Evolutionary conservation across 768 basidiomycete genomes (phyloP).

Genomic region (Suillus lakei): DNA sequence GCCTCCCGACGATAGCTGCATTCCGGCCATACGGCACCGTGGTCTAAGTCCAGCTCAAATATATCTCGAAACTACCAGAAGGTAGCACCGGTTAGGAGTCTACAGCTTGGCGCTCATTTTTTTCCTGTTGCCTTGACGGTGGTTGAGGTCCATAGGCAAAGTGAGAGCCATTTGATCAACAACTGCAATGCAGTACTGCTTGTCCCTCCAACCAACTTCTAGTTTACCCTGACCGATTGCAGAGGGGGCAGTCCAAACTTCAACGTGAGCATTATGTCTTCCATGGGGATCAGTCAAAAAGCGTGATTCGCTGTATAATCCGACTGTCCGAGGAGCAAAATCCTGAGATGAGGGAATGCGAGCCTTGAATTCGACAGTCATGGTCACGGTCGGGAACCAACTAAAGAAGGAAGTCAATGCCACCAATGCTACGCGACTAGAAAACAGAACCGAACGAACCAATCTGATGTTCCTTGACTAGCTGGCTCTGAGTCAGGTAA

Average conservation of each 20-base stretch:
- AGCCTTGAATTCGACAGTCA: conserved; percentile 67
- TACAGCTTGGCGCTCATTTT: conserved; percentile 24
- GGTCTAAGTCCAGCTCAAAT: background rate
- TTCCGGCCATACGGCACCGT: background rate
- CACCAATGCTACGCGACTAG: background rate
- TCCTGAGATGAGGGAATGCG: conserved; percentile 52
- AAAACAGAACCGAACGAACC: conserved; percentile 18
- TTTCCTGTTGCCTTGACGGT: conserved; percentile 21
- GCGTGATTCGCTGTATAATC: conserved; percentile 54
- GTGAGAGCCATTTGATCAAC: conserved; percentile 65
- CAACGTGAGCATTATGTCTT: conserved; percentile 61
- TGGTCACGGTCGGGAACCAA: conserved; percentile 68
- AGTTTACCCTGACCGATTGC: conserved; percentile 52
- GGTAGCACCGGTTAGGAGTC: background rate
- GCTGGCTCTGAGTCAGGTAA: conserved; percentile 51
- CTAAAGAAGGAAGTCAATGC: conserved; percentile 30
- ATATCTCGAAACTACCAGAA: background rate
- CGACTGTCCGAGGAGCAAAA: conserved; percentile 58
- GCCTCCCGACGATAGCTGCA: background rate
- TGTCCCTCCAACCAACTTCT: conserved; percentile 57
- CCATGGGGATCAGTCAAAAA: conserved; percentile 60
- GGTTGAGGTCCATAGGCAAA: conserved; percentile 38
- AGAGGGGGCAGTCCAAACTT: conserved; percentile 69
- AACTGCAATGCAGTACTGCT: conserved; percentile 65
- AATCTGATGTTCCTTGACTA: conserved; percentile 20